Evolutionary conservation across 116 monocot genomes (phyloP).

Genomic region (Zostera marina): DNA sequence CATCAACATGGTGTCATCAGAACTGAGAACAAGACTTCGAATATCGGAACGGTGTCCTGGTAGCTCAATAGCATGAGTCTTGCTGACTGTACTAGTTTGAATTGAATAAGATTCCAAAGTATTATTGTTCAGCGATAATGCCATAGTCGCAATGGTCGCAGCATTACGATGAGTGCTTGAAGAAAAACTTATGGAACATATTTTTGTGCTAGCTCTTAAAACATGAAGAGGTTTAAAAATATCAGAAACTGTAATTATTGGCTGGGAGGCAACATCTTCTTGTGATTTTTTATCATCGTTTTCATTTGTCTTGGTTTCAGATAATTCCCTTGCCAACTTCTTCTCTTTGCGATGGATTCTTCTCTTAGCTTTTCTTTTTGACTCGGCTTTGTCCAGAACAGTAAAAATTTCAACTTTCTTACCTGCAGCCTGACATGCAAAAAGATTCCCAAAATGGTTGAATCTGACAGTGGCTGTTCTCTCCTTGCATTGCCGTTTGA

Average conservation of each 20-base stretch:
- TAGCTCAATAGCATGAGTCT: conserved; percentile 53
- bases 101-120: conserved; percentile 63
- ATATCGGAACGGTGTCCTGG: conserved; percentile 87
- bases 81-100: conserved; percentile 26
- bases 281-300: conserved; percentile 7
- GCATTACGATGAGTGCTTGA: conserved; percentile 34
- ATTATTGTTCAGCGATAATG: conserved; percentile 80
- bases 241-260: conserved; percentile 46
- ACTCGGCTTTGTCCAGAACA: conserved; percentile 48
- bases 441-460: conserved; percentile 43
- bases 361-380: conserved; percentile 64
- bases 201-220: conserved; percentile 60
- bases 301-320: conserved; percentile 22
- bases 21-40: conserved; percentile 66
- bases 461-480: conserved; percentile 53
- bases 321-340: conserved; percentile 19
- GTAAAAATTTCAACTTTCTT: conserved; percentile 61
- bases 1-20: conserved; percentile 58
- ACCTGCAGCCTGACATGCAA: conserved; percentile 86
- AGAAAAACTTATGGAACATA: conserved; percentile 68
- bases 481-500: conserved; percentile 47
- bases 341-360: conserved; percentile 70
- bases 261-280: conserved; percentile 8
- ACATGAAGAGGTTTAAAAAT: conserved; percentile 51
- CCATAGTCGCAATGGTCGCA: conserved; percentile 32